Base-by-base conservation (phyloP, 495 filamentous ascomycete genomes). In the Geopyxis carbonaria region DNA sequence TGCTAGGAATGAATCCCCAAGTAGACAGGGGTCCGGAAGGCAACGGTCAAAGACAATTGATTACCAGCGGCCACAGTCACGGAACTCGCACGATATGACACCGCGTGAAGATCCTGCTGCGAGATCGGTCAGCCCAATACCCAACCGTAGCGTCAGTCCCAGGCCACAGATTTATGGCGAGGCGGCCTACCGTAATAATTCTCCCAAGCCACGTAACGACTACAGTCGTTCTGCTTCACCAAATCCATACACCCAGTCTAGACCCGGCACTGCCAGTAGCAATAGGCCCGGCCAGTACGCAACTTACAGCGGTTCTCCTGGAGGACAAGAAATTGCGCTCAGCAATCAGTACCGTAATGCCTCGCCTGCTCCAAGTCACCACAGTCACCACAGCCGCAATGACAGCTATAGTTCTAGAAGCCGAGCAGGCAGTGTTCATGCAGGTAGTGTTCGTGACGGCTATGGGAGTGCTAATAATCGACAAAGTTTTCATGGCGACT, bases 101-200 rank as follows among this genome's bases (percentile, higher is more conserved):
- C 64, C 13, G 53, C 59, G 40, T 63, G 67, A 38, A 23, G 22
- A 27, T 15, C 25, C 25, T 13, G 25, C 25, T 13, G 25, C 25
- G 13, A 41, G 49, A 42, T 39, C 42, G 3, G 39, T 43, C 22
- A 46, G 47, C 3, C 70, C 70, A n/a, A 59, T 61, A 31, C 64
- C 67, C 11, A 63, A 66, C 46, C 60, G 70, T 42, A 73, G 69
- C 36, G 65, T 61, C 35, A 73, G 66, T 43, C 73, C 71, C 9
- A 64, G 67, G n/a, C 65, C 67, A 7, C 54, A 56, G 11, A 16
- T 56, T 14, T 56, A 56, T 51, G 48, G 53, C 13, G 51, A 56
- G 2, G 44, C 43, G 15, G 50, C 48, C n/a, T 52, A 56, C 33
- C 39, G 25, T 8, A 49, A 40, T 32, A 34, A 9, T 40, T 54